Evolutionary conservation across 768 basidiomycete genomes (phyloP).

Genomic region (Phaeotremella fagi): DNA sequence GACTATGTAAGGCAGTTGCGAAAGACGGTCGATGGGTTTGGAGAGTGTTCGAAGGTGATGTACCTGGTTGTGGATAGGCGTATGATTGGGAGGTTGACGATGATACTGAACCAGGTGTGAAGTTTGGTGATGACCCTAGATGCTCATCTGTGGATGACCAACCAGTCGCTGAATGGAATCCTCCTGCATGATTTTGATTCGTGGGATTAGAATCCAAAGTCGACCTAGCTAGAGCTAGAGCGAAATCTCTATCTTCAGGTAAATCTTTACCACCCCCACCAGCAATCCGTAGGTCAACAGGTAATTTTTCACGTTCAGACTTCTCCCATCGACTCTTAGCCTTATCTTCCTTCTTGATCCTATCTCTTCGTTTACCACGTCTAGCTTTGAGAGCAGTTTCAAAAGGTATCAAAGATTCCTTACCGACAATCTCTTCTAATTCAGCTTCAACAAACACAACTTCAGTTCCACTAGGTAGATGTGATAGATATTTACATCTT

Average conservation of each 20-base stretch:
- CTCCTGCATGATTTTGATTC: not conserved
- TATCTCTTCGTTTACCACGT: constrained; percentile 68
- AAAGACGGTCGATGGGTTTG: constrained; percentile 15
- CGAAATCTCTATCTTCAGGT: constrained; percentile 38
- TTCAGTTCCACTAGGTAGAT: constrained; percentile 85
- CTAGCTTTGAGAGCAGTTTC: constrained; percentile 75
- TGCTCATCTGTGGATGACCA: not conserved
- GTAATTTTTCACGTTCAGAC: constrained; percentile 61
- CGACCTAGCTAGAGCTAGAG: constrained; percentile 38
- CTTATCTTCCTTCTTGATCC: constrained; percentile 77
- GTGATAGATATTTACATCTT: constrained; percentile 90
- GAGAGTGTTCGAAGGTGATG: not conserved
- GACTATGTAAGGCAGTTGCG: constrained; percentile 19
- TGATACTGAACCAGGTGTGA: constrained; percentile 8
- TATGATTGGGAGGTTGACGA: constrained; percentile 7
- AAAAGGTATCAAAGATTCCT: constrained; percentile 71
- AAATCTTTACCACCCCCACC: not conserved
- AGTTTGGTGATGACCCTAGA: not conserved
- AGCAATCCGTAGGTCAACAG: constrained; percentile 21
- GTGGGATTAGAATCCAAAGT: constrained; percentile 16
- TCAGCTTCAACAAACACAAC: constrained; percentile 91
- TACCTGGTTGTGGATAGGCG: not conserved
- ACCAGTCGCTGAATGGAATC: not conserved
- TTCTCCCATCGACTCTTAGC: constrained; percentile 69
- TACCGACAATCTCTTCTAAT: constrained; percentile 69